Percentiles rank a stretch among this genome's conserved stretches.
Evolutionary conservation across 495 filamentous ascomycete genomes (phyloP).

Genomic region (Aspergillus incahuasiensis): DNA sequence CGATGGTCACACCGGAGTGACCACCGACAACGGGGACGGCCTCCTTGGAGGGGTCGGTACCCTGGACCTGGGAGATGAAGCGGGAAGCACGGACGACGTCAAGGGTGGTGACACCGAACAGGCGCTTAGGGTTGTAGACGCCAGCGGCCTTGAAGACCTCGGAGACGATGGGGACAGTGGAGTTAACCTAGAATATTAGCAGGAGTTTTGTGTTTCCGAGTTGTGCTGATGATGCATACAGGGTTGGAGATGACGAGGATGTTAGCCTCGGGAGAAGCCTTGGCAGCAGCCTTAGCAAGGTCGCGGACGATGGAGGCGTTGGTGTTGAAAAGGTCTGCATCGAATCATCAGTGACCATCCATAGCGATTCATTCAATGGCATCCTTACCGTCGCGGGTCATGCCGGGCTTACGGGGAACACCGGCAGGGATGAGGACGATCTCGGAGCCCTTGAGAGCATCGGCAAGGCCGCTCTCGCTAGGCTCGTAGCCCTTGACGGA

Average conservation of each 20-base stretch:
- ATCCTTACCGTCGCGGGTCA: constrained; percentile 83
- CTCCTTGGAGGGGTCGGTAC: constrained; percentile 83
- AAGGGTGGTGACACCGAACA: constrained; percentile 99
- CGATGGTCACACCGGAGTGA: constrained; percentile 96
- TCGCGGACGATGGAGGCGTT: constrained; percentile 99
- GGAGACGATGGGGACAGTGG: constrained; percentile 93
- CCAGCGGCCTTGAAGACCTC: constrained; percentile 92
- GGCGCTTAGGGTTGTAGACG: constrained; percentile 96
- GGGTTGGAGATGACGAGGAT: constrained; percentile 98
- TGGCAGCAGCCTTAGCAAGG: constrained; percentile 91
- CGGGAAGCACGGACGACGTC: constrained; percentile 96
- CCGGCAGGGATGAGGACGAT: constrained; percentile 97
- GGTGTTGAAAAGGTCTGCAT: constrained; percentile 94
- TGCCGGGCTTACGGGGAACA: constrained; percentile 98
- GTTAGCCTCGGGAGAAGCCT: constrained; percentile 86
- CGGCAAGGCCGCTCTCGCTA: constrained; percentile 66
- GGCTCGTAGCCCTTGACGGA: constrained; percentile 84
- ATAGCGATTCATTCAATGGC: background rate
- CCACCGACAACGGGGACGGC: constrained; percentile 94
- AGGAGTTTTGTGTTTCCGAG: background rate
- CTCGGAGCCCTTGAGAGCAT: constrained; percentile 77
- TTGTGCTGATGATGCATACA: constrained; percentile 40
- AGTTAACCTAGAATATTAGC: constrained; percentile 63
- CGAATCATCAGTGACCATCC: constrained; percentile 2
- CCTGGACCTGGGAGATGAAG: constrained; percentile 92